These are phyloP conservation scores for Blastocystis sp. DNA, from an alignment of 352 stramenopile species.

Conservation along the genomic window DNA sequence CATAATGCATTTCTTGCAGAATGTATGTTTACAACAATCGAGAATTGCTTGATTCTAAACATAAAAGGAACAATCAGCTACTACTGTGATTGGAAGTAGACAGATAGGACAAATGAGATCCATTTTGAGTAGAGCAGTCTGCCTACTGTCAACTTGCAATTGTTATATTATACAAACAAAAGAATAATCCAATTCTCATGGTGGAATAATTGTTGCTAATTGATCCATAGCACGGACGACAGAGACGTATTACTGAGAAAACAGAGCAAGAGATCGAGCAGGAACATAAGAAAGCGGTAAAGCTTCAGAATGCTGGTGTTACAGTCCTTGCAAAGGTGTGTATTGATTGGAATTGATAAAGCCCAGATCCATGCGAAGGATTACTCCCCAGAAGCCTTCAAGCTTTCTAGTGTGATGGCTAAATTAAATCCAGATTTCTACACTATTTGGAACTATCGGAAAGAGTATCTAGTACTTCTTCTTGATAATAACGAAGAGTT, in stretches of 20 bases:
- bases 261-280: conserved; percentile 43
- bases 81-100: conserved; percentile 15
- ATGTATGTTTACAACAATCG: conserved; percentile 53
- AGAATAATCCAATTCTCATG: neutral
- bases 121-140: neutral
- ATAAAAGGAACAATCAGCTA: neutral
- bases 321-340: conserved; percentile 23
- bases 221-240: conserved; percentile 59
- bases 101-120: conserved; percentile 27
- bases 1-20: conserved; percentile 56
- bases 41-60: conserved; percentile 46
- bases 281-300: conserved; percentile 32
- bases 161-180: neutral
- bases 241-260: conserved; percentile 55
- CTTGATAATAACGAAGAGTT: neutral
- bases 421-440: conserved; percentile 90
- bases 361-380: conserved; percentile 47
- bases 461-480: conserved; percentile 75
- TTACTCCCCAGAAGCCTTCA: conserved; percentile 67
- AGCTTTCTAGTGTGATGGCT: conserved; percentile 82
- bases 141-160: neutral
- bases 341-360: neutral
- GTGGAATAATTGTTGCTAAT: neutral
- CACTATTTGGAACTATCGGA: conserved; percentile 89
- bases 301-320: conserved; percentile 1